phyloP scores from a whole-genome alignment of 305 asterid species.

The Fraxinus greggii region DNA sequence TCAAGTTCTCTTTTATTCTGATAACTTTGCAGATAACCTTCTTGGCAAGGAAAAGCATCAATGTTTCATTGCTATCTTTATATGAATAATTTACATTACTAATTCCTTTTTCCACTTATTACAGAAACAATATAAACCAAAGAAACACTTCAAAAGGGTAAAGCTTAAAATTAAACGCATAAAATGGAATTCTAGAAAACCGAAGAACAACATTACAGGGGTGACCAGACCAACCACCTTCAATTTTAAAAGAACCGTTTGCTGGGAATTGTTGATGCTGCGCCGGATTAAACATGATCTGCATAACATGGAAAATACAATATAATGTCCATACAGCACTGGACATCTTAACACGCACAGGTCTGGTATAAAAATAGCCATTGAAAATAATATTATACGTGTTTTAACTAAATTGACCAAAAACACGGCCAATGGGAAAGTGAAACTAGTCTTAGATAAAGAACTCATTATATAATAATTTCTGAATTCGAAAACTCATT shows the following conservation, averaged over 20 bases:
- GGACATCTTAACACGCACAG: background rate
- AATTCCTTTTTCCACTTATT: background rate
- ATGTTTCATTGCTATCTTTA: background rate
- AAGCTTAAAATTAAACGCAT: background rate
- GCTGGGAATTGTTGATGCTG: conserved; percentile 34
- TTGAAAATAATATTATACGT: background rate
- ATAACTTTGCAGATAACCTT: background rate
- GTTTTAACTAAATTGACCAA: background rate
- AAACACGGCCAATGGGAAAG: background rate
- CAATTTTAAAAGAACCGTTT: conserved; percentile 34
- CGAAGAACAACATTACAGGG: background rate
- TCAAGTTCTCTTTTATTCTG: background rate
- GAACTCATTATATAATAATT: background rate
- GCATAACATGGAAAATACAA: conserved; percentile 31
- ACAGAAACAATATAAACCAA: background rate
- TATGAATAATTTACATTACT: background rate
- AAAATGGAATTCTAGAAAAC: background rate
- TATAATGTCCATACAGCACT: background rate
- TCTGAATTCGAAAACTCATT: background rate
- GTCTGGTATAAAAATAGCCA: background rate
- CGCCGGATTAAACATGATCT: conserved; percentile 43
- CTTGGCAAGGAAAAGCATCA: background rate
- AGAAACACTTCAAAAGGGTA: background rate
- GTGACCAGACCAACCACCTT: conserved; percentile 51
- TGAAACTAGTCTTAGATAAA: background rate